Evolutionary conservation across 805 yeast species (phyloP), one percentile per base, ranked within the genome.

Genomic region (Wickerhamiella nectarea): DNA sequence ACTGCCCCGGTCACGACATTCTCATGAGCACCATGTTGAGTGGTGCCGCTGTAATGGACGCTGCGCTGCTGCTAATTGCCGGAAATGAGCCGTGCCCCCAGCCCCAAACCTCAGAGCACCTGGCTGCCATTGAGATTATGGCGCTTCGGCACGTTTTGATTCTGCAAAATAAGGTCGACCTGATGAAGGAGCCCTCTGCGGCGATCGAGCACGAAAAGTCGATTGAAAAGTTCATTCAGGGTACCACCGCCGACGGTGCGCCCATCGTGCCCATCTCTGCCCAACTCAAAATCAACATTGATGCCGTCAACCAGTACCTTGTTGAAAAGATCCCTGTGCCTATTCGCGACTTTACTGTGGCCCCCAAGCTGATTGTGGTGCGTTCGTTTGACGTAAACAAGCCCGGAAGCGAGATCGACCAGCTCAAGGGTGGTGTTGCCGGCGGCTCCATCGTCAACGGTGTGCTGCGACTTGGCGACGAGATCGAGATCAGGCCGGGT

Each of bases 31-130:
- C 99, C 53, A 91, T 91, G 99, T 78, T 91, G 76, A 87, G 97
- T 38, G 99, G 99, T 63, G 99, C 99, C 29, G 99, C 99, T 14
- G 99, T 91, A 52, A 91, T 91, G 99, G 99, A 91, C 67, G 99
- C 99, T 46, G 99, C 99, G 2, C 71, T 91, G 49, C 71, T 91
- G 60, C 74, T 91, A 52, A 80, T 91, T 61, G 99, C 98, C 22
- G 98, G 97, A 67, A 91, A 91, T 64, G 99, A 91, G 73, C 77
- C 94, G 45, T 91, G 99, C 72, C 99, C 99, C 49, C 99, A 91
- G 71, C 99, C 99, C 36, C 99, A 91, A 71, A 91, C 99, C 14
- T 81, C 94, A 11, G 99, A 91, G 70, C 99, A 91, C 72, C 75
- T 91, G 68, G 99, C 99, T 41, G 99, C 99, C 51, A 91, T 91